These are phyloP conservation scores for Saccharomyces hybrid DNA, from an alignment of 1,139 yeast genomes.

Conservation along the genomic window DNA sequence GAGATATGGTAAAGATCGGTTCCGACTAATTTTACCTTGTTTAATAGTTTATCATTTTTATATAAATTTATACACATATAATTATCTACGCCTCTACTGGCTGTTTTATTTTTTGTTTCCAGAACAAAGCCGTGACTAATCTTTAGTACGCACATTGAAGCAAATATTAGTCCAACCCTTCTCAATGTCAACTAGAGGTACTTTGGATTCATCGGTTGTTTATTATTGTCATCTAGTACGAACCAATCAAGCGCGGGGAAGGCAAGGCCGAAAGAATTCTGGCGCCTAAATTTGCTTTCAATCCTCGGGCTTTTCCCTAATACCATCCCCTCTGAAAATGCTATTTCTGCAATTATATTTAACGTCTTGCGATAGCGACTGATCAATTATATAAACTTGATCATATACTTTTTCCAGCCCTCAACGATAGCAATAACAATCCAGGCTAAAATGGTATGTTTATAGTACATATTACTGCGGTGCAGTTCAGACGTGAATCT, in stretches of 20 bases:
- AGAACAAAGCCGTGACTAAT: too few relatives aligned
- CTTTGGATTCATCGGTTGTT: too few relatives aligned
- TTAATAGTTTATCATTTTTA: neutral
- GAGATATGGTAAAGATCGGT: conserved; percentile 10
- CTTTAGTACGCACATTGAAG: too few relatives aligned
- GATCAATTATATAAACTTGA: neutral
- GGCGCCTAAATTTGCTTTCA: conserved; percentile 1
- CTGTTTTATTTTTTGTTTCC: too few relatives aligned
- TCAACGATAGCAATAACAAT: neutral
- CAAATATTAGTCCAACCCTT: too few relatives aligned
- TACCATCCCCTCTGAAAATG: neutral
- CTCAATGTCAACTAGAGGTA: too few relatives aligned
- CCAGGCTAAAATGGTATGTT: neutral
- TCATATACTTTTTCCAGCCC: neutral
- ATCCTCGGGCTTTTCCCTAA: neutral
- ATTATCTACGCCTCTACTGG: neutral
- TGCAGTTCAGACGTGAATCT: too few relatives aligned
- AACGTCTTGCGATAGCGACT: neutral
- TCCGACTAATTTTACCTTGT: neutral
- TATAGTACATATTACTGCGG: too few relatives aligned
- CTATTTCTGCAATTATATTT: neutral
- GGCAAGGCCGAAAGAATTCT: conserved; percentile 9
- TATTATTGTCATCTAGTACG: neutral
- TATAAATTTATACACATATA: neutral
- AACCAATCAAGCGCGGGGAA: conserved; percentile 8